phyloP scores from a whole-genome alignment of 139 green algal species.

The Micractinium conductrix region DNA sequence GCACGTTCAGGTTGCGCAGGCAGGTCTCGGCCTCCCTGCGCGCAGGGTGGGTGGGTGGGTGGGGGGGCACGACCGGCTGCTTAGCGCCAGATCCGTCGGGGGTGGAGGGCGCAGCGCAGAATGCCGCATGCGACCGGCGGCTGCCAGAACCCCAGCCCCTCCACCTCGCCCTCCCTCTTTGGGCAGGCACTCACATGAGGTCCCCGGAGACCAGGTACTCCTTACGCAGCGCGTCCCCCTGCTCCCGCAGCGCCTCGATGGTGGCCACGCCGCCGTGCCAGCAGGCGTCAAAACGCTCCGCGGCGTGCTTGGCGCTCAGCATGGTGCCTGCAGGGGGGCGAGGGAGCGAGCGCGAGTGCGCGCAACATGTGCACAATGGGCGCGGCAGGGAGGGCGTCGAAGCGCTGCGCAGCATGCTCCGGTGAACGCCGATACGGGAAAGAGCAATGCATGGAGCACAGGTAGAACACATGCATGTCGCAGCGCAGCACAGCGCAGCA shows the following conservation, averaged over 20 bases:
- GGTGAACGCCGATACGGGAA: too few species aligned
- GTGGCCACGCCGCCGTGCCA: slow-evolving; percentile 73
- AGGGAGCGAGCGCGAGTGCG: neutral
- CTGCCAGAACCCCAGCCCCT: too few species aligned
- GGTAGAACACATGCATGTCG: neutral
- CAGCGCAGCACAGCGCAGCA: neutral
- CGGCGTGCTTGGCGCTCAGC: slow-evolving; percentile 64
- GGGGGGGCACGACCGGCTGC: too few species aligned
- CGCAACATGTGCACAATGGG: too few species aligned
- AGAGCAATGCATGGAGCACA: too few species aligned
- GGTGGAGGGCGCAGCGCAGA: too few species aligned
- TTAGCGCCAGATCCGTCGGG: too few species aligned
- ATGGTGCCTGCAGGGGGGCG: slow-evolving; percentile 4
- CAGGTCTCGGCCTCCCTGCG: slow-evolving; percentile 65
- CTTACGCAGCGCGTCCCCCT: slow-evolving; percentile 33
- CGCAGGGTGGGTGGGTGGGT: neutral
- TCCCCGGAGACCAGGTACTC: neutral
- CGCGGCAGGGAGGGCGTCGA: too few species aligned
- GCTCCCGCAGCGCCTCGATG: slow-evolving; percentile 44
- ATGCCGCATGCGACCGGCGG: too few species aligned
- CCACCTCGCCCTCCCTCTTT: too few species aligned
- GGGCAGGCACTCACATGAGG: slow-evolving; percentile 3
- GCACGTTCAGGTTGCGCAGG: slow-evolving; percentile 71
- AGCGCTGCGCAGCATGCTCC: neutral
- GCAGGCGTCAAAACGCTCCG: slow-evolving; percentile 80